Conservation (phyloP, 169 alveolate genomes). For the Cryptosporidium sp. region DNA sequence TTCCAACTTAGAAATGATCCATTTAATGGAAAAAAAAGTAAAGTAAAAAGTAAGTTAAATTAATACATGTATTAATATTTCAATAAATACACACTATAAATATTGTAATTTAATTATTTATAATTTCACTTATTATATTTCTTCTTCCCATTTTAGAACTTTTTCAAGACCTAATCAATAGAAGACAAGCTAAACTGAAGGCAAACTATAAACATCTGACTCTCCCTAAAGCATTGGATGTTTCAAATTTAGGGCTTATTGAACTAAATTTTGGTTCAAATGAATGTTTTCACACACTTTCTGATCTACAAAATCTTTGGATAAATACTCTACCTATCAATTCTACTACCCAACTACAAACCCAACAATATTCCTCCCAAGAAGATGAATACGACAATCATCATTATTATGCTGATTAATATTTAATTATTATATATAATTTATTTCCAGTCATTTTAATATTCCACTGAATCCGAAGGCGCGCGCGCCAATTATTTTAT, state of each 20-base stretch:
- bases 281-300: conserved; percentile 47
- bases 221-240: conserved; percentile 39
- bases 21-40: conserved; percentile 53
- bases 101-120: no score
- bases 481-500: background rate
- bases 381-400: background rate
- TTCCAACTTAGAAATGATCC: conserved; percentile 61
- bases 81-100: no score
- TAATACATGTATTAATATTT: background rate
- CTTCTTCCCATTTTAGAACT: background rate
- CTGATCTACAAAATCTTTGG: conserved; percentile 71
- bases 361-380: conserved; percentile 20
- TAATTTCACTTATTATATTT: background rate
- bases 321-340: background rate
- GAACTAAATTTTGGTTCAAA: conserved; percentile 46
- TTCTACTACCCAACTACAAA: conserved; percentile 4
- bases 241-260: conserved; percentile 36
- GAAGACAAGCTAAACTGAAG: conserved; percentile 66
- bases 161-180: conserved; percentile 38
- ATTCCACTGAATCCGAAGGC: no score
- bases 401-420: no score
- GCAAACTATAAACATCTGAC: conserved; percentile 29
- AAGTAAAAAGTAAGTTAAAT: conserved; percentile 46
- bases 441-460: background rate
- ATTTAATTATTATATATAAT: no score